These are phyloP conservation scores for Rhizodiscina lignyota DNA, from an alignment of 495 filamentous ascomycete genomes.

Conservation along the genomic window DNA sequence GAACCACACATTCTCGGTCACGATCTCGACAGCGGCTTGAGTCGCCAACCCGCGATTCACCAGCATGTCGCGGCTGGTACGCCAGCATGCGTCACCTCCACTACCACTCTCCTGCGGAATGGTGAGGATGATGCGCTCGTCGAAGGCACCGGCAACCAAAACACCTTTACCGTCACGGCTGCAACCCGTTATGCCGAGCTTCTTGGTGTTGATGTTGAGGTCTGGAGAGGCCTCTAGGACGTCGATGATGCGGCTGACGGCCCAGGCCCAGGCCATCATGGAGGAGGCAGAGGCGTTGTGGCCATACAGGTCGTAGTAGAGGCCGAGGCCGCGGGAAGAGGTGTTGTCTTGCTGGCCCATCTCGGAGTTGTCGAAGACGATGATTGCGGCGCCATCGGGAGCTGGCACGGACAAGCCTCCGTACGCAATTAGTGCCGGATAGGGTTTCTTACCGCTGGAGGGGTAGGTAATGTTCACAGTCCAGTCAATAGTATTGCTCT, in stretches of 20 bases:
- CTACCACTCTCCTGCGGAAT: slow-evolving; percentile 33
- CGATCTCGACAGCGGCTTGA: slow-evolving; percentile 27
- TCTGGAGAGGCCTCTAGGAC: slow-evolving; percentile 23
- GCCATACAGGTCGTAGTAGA: slow-evolving; percentile 33
- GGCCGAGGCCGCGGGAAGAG: slow-evolving; percentile 16
- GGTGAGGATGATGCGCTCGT: slow-evolving; percentile 26
- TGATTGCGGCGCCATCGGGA: slow-evolving; percentile 23
- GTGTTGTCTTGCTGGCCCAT: slow-evolving; percentile 9
- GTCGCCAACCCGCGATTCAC: slow-evolving; percentile 23
- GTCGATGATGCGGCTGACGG: slow-evolving; percentile 29
- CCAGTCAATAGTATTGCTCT: slow-evolving; percentile 8
- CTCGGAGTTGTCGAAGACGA: slow-evolving; percentile 21
- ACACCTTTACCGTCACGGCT: slow-evolving; percentile 35
- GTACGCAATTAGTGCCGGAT: slow-evolving; percentile 29
- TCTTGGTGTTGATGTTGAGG: slow-evolving; percentile 23
- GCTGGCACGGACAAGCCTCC: slow-evolving; percentile 23
- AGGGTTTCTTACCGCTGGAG: slow-evolving; percentile 17
- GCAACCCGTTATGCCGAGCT: slow-evolving; percentile 30
- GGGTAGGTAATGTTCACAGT: slow-evolving; percentile 11
- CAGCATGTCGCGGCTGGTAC: too few species aligned
- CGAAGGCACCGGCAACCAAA: slow-evolving; percentile 30
- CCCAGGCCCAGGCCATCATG: slow-evolving; percentile 33
- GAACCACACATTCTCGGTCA: slow-evolving; percentile 32
- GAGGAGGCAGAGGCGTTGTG: slow-evolving; percentile 19
- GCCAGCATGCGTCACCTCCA: slow-evolving; percentile 32